These are phyloP conservation scores for Talaromyces sp. DNA, from an alignment of 2,329 filamentous ascomycete genomes.

Conservation along the genomic window DNA sequence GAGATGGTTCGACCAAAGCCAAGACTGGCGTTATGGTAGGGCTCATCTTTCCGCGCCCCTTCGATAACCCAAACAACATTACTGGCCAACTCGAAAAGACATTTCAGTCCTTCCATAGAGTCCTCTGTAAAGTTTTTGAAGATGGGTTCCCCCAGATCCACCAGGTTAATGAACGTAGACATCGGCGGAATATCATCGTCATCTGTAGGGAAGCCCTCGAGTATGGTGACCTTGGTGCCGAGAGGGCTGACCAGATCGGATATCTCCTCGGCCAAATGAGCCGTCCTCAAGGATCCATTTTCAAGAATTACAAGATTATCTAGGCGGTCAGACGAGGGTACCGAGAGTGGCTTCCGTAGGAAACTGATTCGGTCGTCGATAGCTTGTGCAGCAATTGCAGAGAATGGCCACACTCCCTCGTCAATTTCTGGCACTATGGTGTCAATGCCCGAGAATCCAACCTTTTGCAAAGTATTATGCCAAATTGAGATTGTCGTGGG, in stretches of 20 bases:
- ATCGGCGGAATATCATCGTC: background rate
- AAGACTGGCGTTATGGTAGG: conserved; percentile 12
- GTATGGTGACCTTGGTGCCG: background rate
- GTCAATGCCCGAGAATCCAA: conserved; percentile 14
- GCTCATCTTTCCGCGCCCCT: conserved; percentile 1
- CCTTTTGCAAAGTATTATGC: background rate
- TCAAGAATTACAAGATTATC: background rate
- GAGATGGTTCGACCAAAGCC: conserved; percentile 12
- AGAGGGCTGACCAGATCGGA: background rate
- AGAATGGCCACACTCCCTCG: background rate
- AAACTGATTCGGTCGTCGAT: background rate
- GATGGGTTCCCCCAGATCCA: conserved; percentile 20
- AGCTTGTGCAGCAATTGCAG: background rate
- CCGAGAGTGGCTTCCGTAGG: background rate
- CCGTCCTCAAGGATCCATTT: background rate
- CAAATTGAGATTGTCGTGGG: background rate
- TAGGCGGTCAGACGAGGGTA: too few species aligned
- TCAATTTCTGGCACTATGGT: background rate
- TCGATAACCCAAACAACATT: conserved; percentile 17
- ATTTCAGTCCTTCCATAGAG: conserved; percentile 20
- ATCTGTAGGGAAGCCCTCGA: background rate
- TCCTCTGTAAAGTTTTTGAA: conserved; percentile 20
- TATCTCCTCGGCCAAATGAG: background rate
- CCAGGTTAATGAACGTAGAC: background rate
- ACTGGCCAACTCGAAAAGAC: background rate